Conservation (phyloP, 257 asterid genomes). For the Nicotiana noctiflora region DNA sequence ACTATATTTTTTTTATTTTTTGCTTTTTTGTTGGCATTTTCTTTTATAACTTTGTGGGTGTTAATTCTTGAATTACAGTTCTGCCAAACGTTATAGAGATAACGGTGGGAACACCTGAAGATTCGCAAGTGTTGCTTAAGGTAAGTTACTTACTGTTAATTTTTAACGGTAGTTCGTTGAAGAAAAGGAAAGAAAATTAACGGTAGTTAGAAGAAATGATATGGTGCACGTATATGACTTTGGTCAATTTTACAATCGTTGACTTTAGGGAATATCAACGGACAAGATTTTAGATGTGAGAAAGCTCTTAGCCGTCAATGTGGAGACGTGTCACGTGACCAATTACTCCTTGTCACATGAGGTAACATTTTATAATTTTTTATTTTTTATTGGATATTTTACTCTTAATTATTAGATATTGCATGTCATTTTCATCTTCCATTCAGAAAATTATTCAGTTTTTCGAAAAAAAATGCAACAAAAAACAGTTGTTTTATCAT, state of each 20-base stretch:
- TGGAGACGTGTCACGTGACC: slow-evolving; percentile 86
- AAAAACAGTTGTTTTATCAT: neutral
- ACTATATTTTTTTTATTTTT: too few species aligned
- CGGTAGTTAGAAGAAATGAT: too few species aligned
- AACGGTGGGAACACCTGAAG: slow-evolving; percentile 56
- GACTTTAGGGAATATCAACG: slow-evolving; percentile 78
- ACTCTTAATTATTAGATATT: neutral
- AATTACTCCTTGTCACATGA: slow-evolving; percentile 77
- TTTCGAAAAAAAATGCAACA: neutral
- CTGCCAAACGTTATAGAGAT: slow-evolving; percentile 54
- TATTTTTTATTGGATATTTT: neutral
- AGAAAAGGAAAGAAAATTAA: neutral
- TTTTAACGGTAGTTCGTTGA: neutral
- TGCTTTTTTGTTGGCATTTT: neutral
- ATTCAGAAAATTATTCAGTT: neutral
- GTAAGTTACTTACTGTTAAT: slow-evolving; percentile 18
- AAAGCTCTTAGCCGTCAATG: slow-evolving; percentile 70
- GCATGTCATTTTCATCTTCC: neutral
- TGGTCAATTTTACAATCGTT: neutral
- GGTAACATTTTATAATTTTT: slow-evolving; percentile 33
- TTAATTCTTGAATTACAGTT: slow-evolving; percentile 27
- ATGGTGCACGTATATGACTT: neutral
- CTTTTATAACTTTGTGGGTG: too few species aligned
- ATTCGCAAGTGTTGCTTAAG: slow-evolving; percentile 68
- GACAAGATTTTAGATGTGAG: slow-evolving; percentile 91